Percentiles rank a stretch among this genome's conserved stretches.
Evolutionary conservation across 768 basidiomycete species (phyloP).

Genomic region (Lyophyllum shimeji): DNA sequence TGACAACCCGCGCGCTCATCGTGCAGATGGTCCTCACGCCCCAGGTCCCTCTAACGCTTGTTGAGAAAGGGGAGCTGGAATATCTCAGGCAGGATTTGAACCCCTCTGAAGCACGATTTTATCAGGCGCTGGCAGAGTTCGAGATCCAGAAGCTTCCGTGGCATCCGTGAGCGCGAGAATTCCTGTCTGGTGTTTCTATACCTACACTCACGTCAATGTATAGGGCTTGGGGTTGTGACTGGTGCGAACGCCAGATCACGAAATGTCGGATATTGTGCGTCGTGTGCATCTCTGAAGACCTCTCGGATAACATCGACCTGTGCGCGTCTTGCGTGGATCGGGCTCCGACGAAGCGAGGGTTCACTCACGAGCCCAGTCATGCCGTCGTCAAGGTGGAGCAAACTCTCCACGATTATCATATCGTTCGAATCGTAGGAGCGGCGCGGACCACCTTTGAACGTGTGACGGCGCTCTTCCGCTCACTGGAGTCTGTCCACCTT

Average conservation of each 20-base stretch:
- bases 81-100: conserved; percentile 29
- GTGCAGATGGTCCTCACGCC: conserved; percentile 30
- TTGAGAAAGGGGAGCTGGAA: conserved; percentile 28
- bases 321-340: conserved; percentile 31
- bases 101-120: conserved; percentile 34
- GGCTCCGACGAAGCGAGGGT: conserved; percentile 25
- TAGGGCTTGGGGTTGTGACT: conserved; percentile 32
- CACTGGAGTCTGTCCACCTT: conserved; percentile 18
- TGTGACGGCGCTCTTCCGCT: conserved; percentile 26
- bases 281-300: conserved; percentile 32
- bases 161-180: conserved; percentile 35
- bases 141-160: conserved; percentile 34
- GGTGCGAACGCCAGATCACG: conserved; percentile 30
- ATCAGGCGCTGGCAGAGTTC: conserved; percentile 31
- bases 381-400: conserved; percentile 30
- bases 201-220: background rate
- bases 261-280: conserved; percentile 31
- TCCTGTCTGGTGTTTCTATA: no score
- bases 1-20: conserved; percentile 27
- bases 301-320: conserved; percentile 32
- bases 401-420: conserved; percentile 31
- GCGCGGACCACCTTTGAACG: conserved; percentile 23
- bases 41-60: conserved; percentile 24
- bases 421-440: conserved; percentile 25
- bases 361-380: conserved; percentile 32